Evolutionary conservation across 2,329 filamentous ascomycete genomes (phyloP), one percentile per base, ranked within the genome.

Genomic region (Tolypocladium tropicale): DNA sequence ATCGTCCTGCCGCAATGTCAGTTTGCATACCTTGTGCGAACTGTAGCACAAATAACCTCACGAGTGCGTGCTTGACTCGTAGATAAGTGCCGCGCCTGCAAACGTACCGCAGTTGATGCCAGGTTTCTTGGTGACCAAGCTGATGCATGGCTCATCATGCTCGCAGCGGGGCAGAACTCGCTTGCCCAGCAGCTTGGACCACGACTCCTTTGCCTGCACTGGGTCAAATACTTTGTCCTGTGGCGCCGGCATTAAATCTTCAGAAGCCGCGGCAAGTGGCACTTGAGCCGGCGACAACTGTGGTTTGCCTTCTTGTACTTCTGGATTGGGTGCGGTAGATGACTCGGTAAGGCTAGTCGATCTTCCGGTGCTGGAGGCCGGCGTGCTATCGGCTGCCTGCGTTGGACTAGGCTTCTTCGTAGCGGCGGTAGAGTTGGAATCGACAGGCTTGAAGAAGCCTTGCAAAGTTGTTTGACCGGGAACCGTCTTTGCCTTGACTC

Each of bases 111-210:
- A 86, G 65, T 97, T 99, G 60, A 89, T 75, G 1, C 94, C 94
- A 0, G 90, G 79, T 67, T 97, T 97, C 74, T 93, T 96, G 1
- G 92, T 96, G 21, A 85, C 80, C 53, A 93, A 75, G 61, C 80
- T 89, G 60, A 91, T 88, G 70, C 94, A 97, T 3, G 89, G 88
- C 64, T 97, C 92, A 54, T 84, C 78, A 66, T 99, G 94, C 52
- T 96, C 91, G 67, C 94, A 99, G 56, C 80, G 81, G 1, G 94
- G 94, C 1, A 83, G 78, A 1, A 82, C 74, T 56, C 88, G 85
- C 68, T 87, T 90, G 18, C 85, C 82, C 59, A 97, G 85, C 16
- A 97, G 77, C 67, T 87, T 91, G 5, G 84, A 85, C 94, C 94
- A 97, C 25, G 86, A 87, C 65, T 94, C 87, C 68, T 90, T 93